Base-by-base conservation (phyloP, 2,329 filamentous ascomycete genomes). In the Pestalotiopsis sp. region DNA sequence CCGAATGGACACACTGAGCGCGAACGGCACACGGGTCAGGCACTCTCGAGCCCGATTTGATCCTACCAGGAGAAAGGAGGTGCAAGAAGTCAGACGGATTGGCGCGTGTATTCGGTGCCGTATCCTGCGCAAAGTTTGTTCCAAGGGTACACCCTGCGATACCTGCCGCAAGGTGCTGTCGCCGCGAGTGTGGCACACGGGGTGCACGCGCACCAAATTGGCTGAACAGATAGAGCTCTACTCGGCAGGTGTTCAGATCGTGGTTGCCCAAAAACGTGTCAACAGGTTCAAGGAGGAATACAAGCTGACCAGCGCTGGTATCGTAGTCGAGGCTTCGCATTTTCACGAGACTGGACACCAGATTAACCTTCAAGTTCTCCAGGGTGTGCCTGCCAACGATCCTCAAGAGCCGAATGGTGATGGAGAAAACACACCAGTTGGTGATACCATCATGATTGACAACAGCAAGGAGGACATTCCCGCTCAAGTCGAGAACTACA, bases 71-170 rank as follows among this genome's bases (percentile, higher is more conserved):
- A 82, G 89, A 24, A 89, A 87, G 73, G 87, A 91, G 73, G 89
- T 91, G 1, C 88, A 90, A 71, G 86, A 88, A 70, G 87, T 91
- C 24, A 85, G 89, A 26, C 88, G 89, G 72, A 84, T 89, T 44
- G 89, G 89, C 5, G 89, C 89, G 13, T 91, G 89, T 71, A 89
- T 91, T 65, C 82, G 89, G 58, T 91, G 89, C 73, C 84, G 88
- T 48, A 90, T 91, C 69, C 78, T 91, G 44, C 84, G 89, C 67
- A 91, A 91, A 78, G 89, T 87, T 1, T 91, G 89, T 73, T 89
- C 88, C n/a, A 85, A 84, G 68, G 89, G 87, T 39, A 86, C 83
- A 6, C 88, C 89, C 0, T 91, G 89, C 71, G 84, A 87, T 65
- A 88, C 88, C 1, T 91, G 89, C 70, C 84, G 85, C 69, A 90